Evolutionary conservation across 371 early-diverging fungal species (phyloP), one percentile per base, ranked within the genome.

Genomic region (Mortierella sp.): DNA sequence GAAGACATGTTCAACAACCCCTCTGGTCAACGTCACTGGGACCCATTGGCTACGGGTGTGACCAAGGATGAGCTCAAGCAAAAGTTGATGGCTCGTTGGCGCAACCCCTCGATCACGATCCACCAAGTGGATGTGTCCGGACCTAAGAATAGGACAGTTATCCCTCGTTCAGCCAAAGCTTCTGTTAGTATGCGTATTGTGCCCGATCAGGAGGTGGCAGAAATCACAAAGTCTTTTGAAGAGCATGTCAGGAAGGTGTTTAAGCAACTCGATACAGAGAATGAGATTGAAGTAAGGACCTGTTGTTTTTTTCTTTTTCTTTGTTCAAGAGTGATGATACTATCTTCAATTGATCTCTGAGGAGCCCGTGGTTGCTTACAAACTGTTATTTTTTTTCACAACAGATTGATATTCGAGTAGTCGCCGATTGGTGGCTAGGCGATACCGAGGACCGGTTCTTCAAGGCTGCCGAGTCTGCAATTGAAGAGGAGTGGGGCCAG

Each of bases 401-500:
- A 67, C 77, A 84, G 91, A 85, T 84, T 44, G 75, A 81, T 25
- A 88, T 92, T 29, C 82, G 86, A 50, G 90, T 89, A 9, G 84
- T 87, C 3, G 90, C 95, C 12, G 87, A 91, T 56, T 93, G 94
- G 88, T 95, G 95, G 95, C 75, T 95, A 59, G 95, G 92, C 9
- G 89, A 95, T 62, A 87, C 89, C 1, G 80, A 84, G 19, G 86
- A 87, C 62, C 75, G 85, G 28, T 93, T 89, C 68, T 95, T 91
- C 68, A 87, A 89, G 70, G 87, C 90, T 0, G 90, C 92, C 0
- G 90, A 89, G 63, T 56, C 82, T 26, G 93, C 91, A 6, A 89
- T 95, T 80, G 84, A 87, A 48, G 68, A 79, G 44, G 90, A 88
- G 67, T 91, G 91, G 91, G 86, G 88, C 3, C 74, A 83, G 21